phyloP scores from a whole-genome alignment of 208 protist species.

The Leishmania arabica region DNA sequence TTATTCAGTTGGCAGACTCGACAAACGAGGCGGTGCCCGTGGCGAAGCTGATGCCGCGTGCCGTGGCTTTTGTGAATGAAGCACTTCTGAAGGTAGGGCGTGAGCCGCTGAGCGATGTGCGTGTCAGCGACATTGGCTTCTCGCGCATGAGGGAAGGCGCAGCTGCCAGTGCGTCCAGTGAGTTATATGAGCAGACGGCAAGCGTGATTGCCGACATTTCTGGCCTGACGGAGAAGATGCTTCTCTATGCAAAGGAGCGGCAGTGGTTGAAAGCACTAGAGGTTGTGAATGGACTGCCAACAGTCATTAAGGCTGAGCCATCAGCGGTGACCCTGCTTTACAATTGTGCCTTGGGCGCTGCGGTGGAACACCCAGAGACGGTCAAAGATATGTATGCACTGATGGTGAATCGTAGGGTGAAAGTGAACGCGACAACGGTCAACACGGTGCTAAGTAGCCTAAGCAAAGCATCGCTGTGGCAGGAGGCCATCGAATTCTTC shows the following conservation, averaged over 20 bases:
- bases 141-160: constrained; percentile 1
- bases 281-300: constrained; percentile 37
- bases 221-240: constrained; percentile 74
- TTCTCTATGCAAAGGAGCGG: constrained; percentile 76
- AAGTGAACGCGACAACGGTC: constrained; percentile 70
- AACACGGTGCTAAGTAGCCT: constrained; percentile 84
- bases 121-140: constrained; percentile 46
- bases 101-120: constrained; percentile 43
- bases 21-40: constrained; percentile 44
- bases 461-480: constrained; percentile 48
- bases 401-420: constrained; percentile 57
- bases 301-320: constrained; percentile 30
- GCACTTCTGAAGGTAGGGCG: constrained; percentile 56
- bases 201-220: constrained; percentile 32
- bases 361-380: constrained; percentile 63
- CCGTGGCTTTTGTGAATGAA: constrained; percentile 79
- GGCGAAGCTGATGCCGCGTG: constrained; percentile 41
- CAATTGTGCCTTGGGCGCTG: constrained; percentile 85
- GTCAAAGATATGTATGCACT: constrained; percentile 41
- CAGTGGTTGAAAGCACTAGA: constrained; percentile 74
- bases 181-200: neutral
- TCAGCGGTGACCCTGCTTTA: constrained; percentile 83
- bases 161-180: neutral
- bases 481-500: constrained; percentile 74
- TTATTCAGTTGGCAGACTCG: constrained; percentile 64